Percentiles rank a stretch among this genome's conserved stretches.
Evolutionary conservation across 805 yeast genomes (phyloP).

Genomic region (Metschnikowia koreensis): DNA sequence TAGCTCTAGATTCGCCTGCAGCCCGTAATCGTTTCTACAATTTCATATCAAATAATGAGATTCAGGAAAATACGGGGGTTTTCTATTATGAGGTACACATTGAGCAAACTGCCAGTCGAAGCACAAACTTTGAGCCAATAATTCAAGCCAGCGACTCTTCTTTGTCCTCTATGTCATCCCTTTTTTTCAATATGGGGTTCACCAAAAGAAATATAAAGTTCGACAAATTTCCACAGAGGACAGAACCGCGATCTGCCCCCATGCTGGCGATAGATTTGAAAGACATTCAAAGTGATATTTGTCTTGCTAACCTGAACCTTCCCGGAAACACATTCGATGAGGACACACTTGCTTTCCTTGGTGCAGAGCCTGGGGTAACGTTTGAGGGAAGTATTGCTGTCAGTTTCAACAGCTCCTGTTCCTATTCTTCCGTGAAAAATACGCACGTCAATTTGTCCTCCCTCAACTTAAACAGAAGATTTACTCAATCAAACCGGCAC

Average conservation of each 20-base stretch:
- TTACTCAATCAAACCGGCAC: slow-evolving; percentile 30
- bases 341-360: slow-evolving; percentile 26
- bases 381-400: slow-evolving; percentile 42
- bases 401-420: slow-evolving; percentile 38
- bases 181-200: slow-evolving; percentile 35
- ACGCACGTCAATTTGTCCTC: slow-evolving; percentile 30
- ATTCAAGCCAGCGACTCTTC: slow-evolving; percentile 34
- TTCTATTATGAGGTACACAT: slow-evolving; percentile 42
- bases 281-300: slow-evolving; percentile 27
- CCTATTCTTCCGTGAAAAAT: slow-evolving; percentile 36
- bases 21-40: slow-evolving; percentile 27
- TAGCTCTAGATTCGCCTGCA: not conserved
- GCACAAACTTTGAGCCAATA: slow-evolving; percentile 32
- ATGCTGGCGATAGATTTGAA: slow-evolving; percentile 30
- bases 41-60: slow-evolving; percentile 38
- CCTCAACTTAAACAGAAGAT: slow-evolving; percentile 38
- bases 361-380: slow-evolving; percentile 38
- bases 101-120: slow-evolving; percentile 32
- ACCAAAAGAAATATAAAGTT: slow-evolving; percentile 27
- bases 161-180: slow-evolving; percentile 31
- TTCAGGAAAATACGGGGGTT: slow-evolving; percentile 33
- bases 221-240: slow-evolving; percentile 17
- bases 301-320: slow-evolving; percentile 14
- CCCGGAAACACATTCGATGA: slow-evolving; percentile 13
- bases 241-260: slow-evolving; percentile 7